A percentile compares a stretch with the other conserved stretches of the same genome.
Conservation (phyloP, 1,284 basidiomycete genomes). For the Naganishia albida region DNA sequence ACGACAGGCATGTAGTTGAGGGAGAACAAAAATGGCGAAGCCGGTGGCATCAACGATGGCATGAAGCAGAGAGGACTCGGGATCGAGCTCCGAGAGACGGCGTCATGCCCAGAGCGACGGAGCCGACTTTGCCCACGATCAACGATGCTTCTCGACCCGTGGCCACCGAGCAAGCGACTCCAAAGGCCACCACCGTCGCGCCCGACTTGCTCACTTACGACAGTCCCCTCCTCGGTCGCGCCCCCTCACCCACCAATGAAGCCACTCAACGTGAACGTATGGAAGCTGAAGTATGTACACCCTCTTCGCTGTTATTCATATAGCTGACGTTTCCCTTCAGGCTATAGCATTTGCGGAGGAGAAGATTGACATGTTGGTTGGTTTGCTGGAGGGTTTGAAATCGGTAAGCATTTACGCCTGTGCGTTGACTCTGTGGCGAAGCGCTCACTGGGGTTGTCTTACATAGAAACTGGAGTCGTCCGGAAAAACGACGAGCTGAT, state of each 20-base stretch:
- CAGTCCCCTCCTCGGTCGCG: not conserved
- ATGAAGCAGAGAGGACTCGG: not conserved
- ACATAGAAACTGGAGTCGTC: no score
- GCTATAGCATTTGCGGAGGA: conserved; percentile 24
- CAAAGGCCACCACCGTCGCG: not conserved
- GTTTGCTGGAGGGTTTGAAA: conserved; percentile 7
- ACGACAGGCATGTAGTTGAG: not conserved
- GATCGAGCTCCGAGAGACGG: not conserved
- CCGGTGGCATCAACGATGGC: conserved; percentile 16
- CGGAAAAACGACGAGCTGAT: no score
- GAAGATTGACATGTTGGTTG: conserved; percentile 12
- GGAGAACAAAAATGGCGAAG: not conserved
- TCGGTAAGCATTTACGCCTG: conserved; percentile 1
- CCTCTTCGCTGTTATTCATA: not conserved
- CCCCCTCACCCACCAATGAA: not conserved
- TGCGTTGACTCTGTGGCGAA: no score
- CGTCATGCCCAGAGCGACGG: not conserved
- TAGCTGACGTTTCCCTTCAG: not conserved
- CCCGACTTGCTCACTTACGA: conserved; percentile 13
- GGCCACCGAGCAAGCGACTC: not conserved
- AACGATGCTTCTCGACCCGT: not conserved
- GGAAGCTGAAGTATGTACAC: conserved; percentile 14
- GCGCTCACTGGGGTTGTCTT: no score
- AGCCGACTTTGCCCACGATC: not conserved
- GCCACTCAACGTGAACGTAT: conserved; percentile 6